A percentile compares a stretch with the other conserved stretches of the same genome.
Conservation (phyloP, 352 stramenopile species). For the Blastocystis sp. region DNA sequence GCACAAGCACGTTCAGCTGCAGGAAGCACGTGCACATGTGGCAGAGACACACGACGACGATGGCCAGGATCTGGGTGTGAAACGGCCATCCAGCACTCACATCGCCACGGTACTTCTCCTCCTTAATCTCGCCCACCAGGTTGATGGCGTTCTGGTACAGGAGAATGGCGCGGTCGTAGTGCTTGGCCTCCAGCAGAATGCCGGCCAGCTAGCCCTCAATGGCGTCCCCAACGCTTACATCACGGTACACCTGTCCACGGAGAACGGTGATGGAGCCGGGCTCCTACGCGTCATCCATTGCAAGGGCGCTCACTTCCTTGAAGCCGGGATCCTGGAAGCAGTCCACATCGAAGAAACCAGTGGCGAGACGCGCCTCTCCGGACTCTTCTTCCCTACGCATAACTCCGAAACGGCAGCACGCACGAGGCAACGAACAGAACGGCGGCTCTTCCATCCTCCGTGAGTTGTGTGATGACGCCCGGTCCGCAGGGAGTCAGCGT, state of each 20-base stretch:
- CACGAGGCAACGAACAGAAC: constrained; percentile 21
- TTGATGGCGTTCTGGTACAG: constrained; percentile 47
- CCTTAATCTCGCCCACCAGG: neutral
- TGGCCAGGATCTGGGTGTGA: neutral
- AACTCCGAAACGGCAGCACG: neutral
- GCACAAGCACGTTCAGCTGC: neutral
- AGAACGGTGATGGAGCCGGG: constrained; percentile 5
- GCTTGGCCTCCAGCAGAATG: neutral
- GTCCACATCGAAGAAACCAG: constrained; percentile 2
- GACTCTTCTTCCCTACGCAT: constrained; percentile 12
- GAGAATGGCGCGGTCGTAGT: neutral
- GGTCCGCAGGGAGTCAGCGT: constrained; percentile 40
- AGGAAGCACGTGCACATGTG: constrained; percentile 47
- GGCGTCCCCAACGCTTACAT: neutral
- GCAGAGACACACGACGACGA: neutral
- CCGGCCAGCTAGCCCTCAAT: neutral
- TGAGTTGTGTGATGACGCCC: constrained; percentile 4
- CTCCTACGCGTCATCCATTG: neutral
- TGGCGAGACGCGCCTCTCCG: neutral
- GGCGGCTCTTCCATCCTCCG: neutral
- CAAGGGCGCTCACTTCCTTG: neutral
- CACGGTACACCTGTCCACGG: constrained; percentile 29
- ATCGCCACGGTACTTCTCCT: constrained; percentile 30
- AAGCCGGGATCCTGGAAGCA: neutral
- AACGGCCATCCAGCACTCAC: neutral